Conservation (phyloP, 768 basidiomycete genomes). For the Gloeostereum incarnatum region DNA sequence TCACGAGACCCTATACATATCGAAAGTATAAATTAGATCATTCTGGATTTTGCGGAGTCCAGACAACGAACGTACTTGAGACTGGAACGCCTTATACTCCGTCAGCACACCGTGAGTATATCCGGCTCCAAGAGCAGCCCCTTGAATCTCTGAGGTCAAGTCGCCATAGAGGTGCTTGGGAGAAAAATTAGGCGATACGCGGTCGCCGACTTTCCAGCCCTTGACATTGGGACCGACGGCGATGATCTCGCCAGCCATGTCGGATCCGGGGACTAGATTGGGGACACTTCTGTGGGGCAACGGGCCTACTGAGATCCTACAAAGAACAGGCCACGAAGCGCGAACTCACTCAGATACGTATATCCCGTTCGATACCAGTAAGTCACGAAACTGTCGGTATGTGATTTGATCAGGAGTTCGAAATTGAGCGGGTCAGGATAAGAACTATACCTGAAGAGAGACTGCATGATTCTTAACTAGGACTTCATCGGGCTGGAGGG, state of each 20-base stretch:
- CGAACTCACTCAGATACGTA: neutral
- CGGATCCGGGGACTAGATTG: slow-evolving; percentile 31
- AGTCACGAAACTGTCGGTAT: neutral
- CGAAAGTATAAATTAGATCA: neutral
- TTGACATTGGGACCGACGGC: slow-evolving; percentile 33
- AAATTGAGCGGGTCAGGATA: neutral
- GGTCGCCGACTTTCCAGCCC: slow-evolving; percentile 45
- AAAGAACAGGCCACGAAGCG: no score
- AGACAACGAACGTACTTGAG: slow-evolving; percentile 21
- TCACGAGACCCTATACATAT: slow-evolving; percentile 18
- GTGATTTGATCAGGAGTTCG: neutral
- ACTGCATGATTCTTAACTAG: slow-evolving; percentile 1
- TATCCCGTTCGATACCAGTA: neutral
- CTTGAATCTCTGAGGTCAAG: slow-evolving; percentile 20
- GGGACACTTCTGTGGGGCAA: neutral
- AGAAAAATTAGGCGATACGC: slow-evolving; percentile 45
- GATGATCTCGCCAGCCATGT: slow-evolving; percentile 50
- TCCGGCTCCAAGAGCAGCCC: slow-evolving; percentile 35
- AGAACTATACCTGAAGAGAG: neutral
- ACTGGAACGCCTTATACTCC: slow-evolving; percentile 43
- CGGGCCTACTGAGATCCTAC: no score
- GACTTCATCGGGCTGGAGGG: neutral
- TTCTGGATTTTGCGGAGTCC: no score
- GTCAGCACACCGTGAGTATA: slow-evolving; percentile 41
- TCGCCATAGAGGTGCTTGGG: slow-evolving; percentile 40